Percentiles rank a stretch among this genome's conserved stretches.
phyloP scores from a whole-genome alignment of 495 filamentous ascomycete genomes.

The Aspergillus nidulans region DNA sequence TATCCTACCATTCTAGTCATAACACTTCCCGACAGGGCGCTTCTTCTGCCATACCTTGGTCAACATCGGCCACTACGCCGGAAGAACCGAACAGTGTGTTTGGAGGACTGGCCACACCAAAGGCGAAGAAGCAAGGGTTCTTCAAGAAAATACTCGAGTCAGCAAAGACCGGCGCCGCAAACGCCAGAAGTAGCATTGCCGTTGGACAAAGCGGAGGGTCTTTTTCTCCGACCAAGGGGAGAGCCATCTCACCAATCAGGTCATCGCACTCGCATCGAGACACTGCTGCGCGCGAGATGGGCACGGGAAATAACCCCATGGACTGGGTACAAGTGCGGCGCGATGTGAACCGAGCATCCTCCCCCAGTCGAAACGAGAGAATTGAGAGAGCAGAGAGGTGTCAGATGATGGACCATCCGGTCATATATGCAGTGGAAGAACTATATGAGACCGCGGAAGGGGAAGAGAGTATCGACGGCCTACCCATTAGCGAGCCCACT shows the following conservation, averaged over 20 bases:
- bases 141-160: conserved; percentile 95
- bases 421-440: conserved; percentile 83
- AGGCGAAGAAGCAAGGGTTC: conserved; percentile 87
- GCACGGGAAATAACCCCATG: conserved; percentile 52
- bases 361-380: conserved; percentile 81
- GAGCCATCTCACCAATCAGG: conserved; percentile 31
- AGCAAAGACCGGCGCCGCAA: conserved; percentile 89
- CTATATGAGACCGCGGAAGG: conserved; percentile 82
- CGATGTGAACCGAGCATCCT: conserved; percentile 93
- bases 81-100: conserved; percentile 54
- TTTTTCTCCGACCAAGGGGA: conserved; percentile 45
- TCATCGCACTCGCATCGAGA: conserved; percentile 36
- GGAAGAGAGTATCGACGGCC: conserved; percentile 82
- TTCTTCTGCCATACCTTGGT: conserved; percentile 47
- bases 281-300: conserved; percentile 63
- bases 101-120: conserved; percentile 80
- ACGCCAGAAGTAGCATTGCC: conserved; percentile 78
- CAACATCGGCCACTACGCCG: conserved; percentile 24
- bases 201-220: conserved; percentile 51
- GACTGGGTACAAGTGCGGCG: conserved; percentile 96
- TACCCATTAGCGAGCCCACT: conserved; percentile 74
- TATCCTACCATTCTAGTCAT: conserved; percentile 82
- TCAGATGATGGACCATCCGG: conserved; percentile 88
- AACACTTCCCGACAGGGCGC: conserved; percentile 55
- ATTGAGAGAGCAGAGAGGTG: conserved; percentile 84